phyloP scores from a whole-genome alignment of 495 filamentous ascomycete genomes.

The Penicillium cataractarum region DNA sequence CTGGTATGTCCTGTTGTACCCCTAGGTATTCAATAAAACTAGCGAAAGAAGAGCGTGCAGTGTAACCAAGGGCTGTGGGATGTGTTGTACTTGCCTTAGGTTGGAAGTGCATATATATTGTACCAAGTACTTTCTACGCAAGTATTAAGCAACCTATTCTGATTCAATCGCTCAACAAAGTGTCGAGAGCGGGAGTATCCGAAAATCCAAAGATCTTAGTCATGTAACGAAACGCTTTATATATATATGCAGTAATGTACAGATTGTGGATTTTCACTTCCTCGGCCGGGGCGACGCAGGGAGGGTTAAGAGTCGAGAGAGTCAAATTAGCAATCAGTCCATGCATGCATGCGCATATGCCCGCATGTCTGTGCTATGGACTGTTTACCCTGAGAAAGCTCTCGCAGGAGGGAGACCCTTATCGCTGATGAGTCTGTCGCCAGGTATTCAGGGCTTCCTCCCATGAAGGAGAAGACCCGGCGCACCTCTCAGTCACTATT shows the following conservation, averaged over 20 bases:
- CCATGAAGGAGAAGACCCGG: constrained; percentile 56
- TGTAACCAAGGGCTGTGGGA: neutral
- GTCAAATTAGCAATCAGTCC: constrained; percentile 9
- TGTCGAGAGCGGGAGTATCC: too few species aligned
- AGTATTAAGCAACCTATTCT: too few species aligned
- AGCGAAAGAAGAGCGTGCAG: neutral
- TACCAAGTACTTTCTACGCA: too few species aligned
- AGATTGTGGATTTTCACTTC: neutral
- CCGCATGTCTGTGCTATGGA: neutral
- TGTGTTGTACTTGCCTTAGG: too few species aligned
- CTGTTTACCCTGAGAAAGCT: neutral
- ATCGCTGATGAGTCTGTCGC: constrained; percentile 48
- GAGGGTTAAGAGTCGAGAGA: constrained; percentile 3
- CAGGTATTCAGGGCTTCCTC: constrained; percentile 67
- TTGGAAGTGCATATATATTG: too few species aligned
- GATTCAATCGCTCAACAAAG: too few species aligned
- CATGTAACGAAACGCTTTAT: constrained; percentile 12
- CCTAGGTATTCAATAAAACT: neutral
- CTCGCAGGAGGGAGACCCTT: neutral
- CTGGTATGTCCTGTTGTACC: neutral
- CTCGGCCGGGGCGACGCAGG: neutral
- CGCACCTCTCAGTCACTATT: constrained; percentile 79
- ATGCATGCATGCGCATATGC: constrained; percentile 7
- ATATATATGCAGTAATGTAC: constrained; percentile 21
- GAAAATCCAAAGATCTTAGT: neutral